phyloP scores from a whole-genome alignment of 2,329 filamentous ascomycete genomes.

The Daldinia sp. region DNA sequence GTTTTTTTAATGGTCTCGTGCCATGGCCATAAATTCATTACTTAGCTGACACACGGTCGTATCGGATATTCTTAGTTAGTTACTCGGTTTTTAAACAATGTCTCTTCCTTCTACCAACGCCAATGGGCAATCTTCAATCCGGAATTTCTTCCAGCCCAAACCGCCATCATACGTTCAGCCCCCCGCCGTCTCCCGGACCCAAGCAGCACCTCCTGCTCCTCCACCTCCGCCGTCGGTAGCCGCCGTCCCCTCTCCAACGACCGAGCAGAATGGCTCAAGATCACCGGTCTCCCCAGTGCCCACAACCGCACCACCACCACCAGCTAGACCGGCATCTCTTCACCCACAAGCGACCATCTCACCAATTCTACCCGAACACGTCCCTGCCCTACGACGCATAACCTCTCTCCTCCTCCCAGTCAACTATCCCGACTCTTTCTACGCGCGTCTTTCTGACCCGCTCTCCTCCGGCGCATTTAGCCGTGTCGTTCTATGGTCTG shows the following conservation, averaged over 20 bases:
- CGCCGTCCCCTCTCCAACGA: constrained; percentile 22
- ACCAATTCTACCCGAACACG: constrained; percentile 62
- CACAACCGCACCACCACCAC: constrained; percentile 31
- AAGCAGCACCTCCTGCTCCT: constrained; percentile 36
- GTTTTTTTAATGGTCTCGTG: constrained; percentile 8
- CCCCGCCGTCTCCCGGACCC: constrained; percentile 50
- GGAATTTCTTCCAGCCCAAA: constrained; percentile 70
- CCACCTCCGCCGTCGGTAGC: constrained; percentile 31
- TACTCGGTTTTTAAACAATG: constrained; percentile 45
- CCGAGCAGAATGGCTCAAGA: constrained; percentile 26
- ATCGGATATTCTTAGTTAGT: not conserved
- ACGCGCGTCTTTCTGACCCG: constrained; percentile 65
- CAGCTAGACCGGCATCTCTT: constrained; percentile 51
- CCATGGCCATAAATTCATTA: constrained; percentile 1
- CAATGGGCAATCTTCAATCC: constrained; percentile 66
- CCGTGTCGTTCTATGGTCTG: constrained; percentile 69
- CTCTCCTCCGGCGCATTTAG: constrained; percentile 66
- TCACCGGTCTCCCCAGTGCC: constrained; percentile 39
- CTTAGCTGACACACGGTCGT: constrained; percentile 27
- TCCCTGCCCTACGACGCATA: constrained; percentile 71
- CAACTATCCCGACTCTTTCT: constrained; percentile 73
- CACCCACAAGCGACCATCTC: constrained; percentile 65
- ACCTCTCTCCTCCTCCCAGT: constrained; percentile 74
- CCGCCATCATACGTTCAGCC: constrained; percentile 60
- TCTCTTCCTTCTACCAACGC: constrained; percentile 53